These are phyloP conservation scores for Phoenix dactylifera DNA, from an alignment of 176 grass and related monocot species.

Conservation along the genomic window DNA sequence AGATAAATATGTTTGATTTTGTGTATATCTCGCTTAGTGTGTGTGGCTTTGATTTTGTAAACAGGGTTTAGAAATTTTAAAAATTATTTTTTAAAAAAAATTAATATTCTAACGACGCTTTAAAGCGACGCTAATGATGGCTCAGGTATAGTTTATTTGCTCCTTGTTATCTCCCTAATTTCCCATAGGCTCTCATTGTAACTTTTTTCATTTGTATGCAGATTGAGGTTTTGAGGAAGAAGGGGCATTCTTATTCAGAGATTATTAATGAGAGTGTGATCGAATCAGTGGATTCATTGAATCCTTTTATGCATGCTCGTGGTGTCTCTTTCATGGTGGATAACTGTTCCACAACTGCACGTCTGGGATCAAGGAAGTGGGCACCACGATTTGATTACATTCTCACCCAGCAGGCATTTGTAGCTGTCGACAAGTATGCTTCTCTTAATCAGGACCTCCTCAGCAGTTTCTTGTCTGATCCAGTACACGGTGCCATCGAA, in stretches of 20 bases:
- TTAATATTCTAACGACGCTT: too few relatives aligned
- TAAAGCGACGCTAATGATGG: constrained; percentile 95
- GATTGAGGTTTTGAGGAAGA: constrained; percentile 79
- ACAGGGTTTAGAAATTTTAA: too few relatives aligned
- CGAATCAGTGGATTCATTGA: constrained; percentile 78
- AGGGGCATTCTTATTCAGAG: constrained; percentile 71
- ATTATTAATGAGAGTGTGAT: constrained; percentile 91
- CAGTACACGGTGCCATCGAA: constrained; percentile 64
- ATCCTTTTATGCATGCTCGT: constrained; percentile 92
- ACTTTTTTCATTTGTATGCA: constrained; percentile 5
- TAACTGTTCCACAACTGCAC: constrained; percentile 84
- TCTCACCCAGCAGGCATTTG: constrained; percentile 72
- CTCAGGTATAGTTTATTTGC: constrained; percentile 33
- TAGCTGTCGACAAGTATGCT: constrained; percentile 38
- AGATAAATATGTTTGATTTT: too few relatives aligned
- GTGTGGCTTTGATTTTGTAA: too few relatives aligned
- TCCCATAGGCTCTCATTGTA: too few relatives aligned
- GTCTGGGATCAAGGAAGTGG: constrained; percentile 87
- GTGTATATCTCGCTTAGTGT: too few relatives aligned
- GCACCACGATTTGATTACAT: constrained; percentile 81
- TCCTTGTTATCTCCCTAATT: too few relatives aligned
- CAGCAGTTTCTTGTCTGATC: constrained; percentile 76
- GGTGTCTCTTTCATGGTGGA: constrained; percentile 97
- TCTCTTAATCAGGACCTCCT: constrained; percentile 77
- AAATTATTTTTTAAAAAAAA: too few relatives aligned